These are phyloP conservation scores for Ophiosphaerella herpotricha DNA, from an alignment of 2,329 filamentous ascomycete species.

Conservation along the genomic window DNA sequence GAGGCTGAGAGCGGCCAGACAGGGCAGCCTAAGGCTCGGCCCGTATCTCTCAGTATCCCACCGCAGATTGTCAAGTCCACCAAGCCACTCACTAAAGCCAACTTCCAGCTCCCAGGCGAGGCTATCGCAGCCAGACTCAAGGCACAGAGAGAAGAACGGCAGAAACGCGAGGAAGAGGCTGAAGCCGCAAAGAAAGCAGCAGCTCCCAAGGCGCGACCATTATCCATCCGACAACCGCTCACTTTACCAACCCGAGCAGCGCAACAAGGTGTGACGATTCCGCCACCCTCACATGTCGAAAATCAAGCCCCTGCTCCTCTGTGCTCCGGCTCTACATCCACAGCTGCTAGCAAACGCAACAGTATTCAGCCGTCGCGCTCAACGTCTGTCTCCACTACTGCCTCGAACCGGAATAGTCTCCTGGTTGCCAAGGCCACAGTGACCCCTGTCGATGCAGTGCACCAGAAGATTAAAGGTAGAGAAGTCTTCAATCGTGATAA, in stretches of 20 bases:
- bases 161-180: slow-evolving; percentile 39
- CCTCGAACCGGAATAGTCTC: slow-evolving; percentile 31
- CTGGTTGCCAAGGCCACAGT: slow-evolving; percentile 28
- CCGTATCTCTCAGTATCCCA: slow-evolving; percentile 48
- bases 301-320: slow-evolving; percentile 6
- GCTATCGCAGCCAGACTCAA: slow-evolving; percentile 49
- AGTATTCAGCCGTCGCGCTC: slow-evolving; percentile 27
- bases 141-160: slow-evolving; percentile 39
- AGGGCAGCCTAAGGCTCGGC: slow-evolving; percentile 8
- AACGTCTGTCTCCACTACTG: slow-evolving; percentile 25
- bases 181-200: slow-evolving; percentile 43
- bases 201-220: slow-evolving; percentile 32
- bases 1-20: slow-evolving; percentile 20
- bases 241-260: slow-evolving; percentile 50
- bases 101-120: slow-evolving; percentile 60
- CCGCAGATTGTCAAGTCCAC: slow-evolving; percentile 52
- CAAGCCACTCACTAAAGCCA: slow-evolving; percentile 56
- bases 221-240: slow-evolving; percentile 52
- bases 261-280: slow-evolving; percentile 26
- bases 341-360: slow-evolving; percentile 23
- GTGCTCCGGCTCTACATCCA: slow-evolving; percentile 14
- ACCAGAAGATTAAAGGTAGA: slow-evolving; percentile 47
- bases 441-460: slow-evolving; percentile 36
- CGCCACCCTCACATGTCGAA: slow-evolving; percentile 9
- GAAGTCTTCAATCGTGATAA: slow-evolving; percentile 54